Evolutionary conservation across 768 basidiomycete species (phyloP), one percentile per base, ranked within the genome.

Genomic region (Tulasnella sp.): DNA sequence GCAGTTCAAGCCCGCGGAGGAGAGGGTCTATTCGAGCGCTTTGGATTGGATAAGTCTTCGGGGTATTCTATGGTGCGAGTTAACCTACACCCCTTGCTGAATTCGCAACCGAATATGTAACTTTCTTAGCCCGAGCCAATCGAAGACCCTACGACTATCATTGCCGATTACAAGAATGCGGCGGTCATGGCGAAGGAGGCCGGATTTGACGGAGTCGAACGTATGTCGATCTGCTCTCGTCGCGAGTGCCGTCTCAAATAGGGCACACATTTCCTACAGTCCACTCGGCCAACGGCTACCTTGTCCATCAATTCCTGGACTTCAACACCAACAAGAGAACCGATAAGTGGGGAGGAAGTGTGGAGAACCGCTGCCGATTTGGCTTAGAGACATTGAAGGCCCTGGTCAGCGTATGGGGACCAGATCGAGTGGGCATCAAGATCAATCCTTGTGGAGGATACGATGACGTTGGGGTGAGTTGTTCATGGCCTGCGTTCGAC

Each of bases 191-290:
- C 90, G 1, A 89, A 89, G 72, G 86, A 86, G 76, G 89, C 89
- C n/a, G 90, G 90, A 3, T 90, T 90, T 82, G 90, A 91, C 82
- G 90, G 90, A 6, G 87, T 90, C 40, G 90, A 91, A 85, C 79
- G 88, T 88, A 75, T 22, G 81, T 69, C 40, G 1, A 48, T 20
- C 1, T 34, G 18, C 34, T 37, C 31, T 34, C 14, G 16, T 16
- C 64, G 24, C 64, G 37, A 11, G 31, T 3, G 34, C 31, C 16
- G 4, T 69, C 31, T 31, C 16, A 64, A 34, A 37, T 14, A 5
- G 64, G n/a, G 2, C 9, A 20, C 41, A n/a, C 28, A 1, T 28
- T n/a, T n/a, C 41, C 11, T 48, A 34, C 22, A 75, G 74, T 87
- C 7, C 85, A 85, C 77, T 83, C 81, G 5, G 84, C 84, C 9